Base-by-base conservation (phyloP, 108 stramenopile genomes). In the Fragilariopsis cylindrus region DNA sequence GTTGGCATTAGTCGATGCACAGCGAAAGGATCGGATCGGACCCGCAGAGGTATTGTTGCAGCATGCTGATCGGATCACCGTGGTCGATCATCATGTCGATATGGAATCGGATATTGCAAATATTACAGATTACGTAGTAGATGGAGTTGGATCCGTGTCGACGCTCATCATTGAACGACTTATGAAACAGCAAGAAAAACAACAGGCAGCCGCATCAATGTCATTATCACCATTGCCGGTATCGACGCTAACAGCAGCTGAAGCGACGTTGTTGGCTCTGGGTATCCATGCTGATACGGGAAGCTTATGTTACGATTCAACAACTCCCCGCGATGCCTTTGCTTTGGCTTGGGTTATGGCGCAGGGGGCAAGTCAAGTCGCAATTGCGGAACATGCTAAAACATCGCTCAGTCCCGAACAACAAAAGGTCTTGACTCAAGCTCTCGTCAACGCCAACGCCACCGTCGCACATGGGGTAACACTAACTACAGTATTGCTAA, bases 251-350 rank as follows among this genome's bases (percentile, higher is more conserved):
- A 87, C 93, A 9, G 91, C 90, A 68, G 92, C 92, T 11, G 97
- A 97, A 77, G 91, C 94, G 45, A 97, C 97, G 4, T 80, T 97
- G 55, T 68, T 96, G 70, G 97, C 95, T 7, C 78, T 97, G 47
- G 97, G 97, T 39, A 96, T 97, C 52, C 97, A 96, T 80, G 90
- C 90, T 16, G 97, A 97, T 82, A 97, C 97, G n/a, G 97, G 97
- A 9, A 88, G 88, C 60, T 81, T 97, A 60, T 88, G 92, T 68
- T 97, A 87, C 76, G 97, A 97, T 82, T 93, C 93, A 12, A 96
- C 97, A 65, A 96, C 97, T 18, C 84, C 94, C 50, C 89, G 96
- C 70, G 97, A 97, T 71, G 97, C 92, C 7, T 71, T 48, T 48
- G 94, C 96, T 21, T 72, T 98, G 46, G 93, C 92, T 18, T 97